phyloP scores from a whole-genome alignment of 73 alveolate species.

The Blepharisma japonicum region DNA sequence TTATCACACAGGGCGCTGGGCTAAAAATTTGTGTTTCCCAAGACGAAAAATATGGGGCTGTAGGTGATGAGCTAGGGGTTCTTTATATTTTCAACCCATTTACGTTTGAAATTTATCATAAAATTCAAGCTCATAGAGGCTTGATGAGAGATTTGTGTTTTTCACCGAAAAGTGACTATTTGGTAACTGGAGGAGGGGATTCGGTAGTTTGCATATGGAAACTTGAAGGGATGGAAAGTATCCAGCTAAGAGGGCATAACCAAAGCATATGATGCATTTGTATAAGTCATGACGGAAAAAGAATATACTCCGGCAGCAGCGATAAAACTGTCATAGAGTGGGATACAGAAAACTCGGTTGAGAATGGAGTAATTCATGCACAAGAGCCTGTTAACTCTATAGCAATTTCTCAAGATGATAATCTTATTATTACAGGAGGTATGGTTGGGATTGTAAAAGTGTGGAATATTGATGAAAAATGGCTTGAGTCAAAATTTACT shows the following conservation, averaged over 20 bases:
- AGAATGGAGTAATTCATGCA: not conserved
- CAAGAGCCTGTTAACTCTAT: constrained; percentile 10
- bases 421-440: constrained; percentile 13
- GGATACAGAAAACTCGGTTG: not conserved
- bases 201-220: constrained; percentile 1
- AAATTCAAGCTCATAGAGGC: constrained; percentile 25
- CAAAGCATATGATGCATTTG: constrained; percentile 28
- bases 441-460: not conserved
- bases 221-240: not conserved
- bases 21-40: constrained; percentile 4
- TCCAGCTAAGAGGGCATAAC: constrained; percentile 22
- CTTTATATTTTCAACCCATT: not conserved
- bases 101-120: not conserved
- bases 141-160: constrained; percentile 22
- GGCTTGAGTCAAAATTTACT: not conserved
- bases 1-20: constrained; percentile 6
- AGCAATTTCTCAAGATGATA: not conserved
- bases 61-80: not conserved
- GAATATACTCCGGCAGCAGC: not conserved
- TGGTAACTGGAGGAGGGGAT: constrained; percentile 24
- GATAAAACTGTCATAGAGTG: not conserved
- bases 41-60: constrained; percentile 8
- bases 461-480: constrained; percentile 7
- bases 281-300: too few species aligned
- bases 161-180: not conserved